Conservation (phyloP, 2,329 filamentous ascomycete genomes). For the Pestalotiopsis sp. region DNA sequence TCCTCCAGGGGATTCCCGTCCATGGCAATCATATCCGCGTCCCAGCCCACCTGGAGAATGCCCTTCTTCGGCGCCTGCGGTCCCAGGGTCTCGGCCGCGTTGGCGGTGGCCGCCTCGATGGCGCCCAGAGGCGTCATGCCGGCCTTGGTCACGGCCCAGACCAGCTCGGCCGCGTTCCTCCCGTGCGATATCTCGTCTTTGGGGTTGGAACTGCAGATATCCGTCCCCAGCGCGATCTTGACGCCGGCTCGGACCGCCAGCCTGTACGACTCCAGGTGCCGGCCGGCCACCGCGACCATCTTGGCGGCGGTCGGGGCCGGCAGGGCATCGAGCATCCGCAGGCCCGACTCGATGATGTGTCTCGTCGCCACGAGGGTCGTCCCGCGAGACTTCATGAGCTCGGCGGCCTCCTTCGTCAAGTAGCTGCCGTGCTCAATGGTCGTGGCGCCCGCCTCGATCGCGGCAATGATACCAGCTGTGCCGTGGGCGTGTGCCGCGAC, state of each 20-base stretch:
- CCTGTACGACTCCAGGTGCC: conserved; percentile 39
- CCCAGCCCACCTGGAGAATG: conserved; percentile 45
- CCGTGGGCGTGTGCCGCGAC: conserved; percentile 48
- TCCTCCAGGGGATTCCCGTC: conserved; percentile 44
- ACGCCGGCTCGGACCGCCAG: conserved; percentile 45
- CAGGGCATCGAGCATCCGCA: conserved; percentile 33
- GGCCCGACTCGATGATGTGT: conserved; percentile 41
- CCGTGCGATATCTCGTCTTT: conserved; percentile 37
- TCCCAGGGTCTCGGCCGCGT: conserved; percentile 45
- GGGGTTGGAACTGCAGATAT: conserved; percentile 39
- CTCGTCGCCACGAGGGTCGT: conserved; percentile 46
- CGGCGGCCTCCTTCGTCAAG: conserved; percentile 45
- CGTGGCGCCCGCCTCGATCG: conserved; percentile 43
- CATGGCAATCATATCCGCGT: conserved; percentile 51
- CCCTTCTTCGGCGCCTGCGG: conserved; percentile 45
- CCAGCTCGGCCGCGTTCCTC: conserved; percentile 46
- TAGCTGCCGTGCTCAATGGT: conserved; percentile 53
- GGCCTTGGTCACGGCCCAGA: conserved; percentile 45
- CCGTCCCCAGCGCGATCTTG: conserved; percentile 51
- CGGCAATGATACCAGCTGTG: conserved; percentile 48
- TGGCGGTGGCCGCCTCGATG: conserved; percentile 53
- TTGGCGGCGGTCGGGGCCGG: conserved; percentile 38
- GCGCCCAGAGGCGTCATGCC: conserved; percentile 52
- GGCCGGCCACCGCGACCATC: conserved; percentile 34
- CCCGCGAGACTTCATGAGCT: conserved; percentile 47